Conservation (phyloP, 768 basidiomycete species). For the Lentinula raphanica region DNA sequence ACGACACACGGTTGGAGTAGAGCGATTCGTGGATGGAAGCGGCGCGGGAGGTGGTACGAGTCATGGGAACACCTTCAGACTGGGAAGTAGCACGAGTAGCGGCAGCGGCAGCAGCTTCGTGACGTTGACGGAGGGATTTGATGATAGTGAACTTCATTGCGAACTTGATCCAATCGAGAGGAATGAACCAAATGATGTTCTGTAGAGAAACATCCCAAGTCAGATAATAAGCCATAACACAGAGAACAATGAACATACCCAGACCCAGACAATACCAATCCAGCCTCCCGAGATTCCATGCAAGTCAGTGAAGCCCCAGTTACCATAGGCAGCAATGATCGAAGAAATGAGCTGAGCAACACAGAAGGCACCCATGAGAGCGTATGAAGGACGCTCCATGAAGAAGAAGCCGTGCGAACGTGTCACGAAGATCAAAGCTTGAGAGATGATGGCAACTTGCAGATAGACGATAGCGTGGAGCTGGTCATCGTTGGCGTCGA, state of each 20-base stretch:
- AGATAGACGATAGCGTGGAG: conserved; percentile 91
- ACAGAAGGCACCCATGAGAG: conserved; percentile 86
- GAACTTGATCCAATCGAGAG: conserved; percentile 94
- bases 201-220: conserved; percentile 25
- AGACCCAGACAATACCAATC: conserved; percentile 97
- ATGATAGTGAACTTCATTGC: conserved; percentile 93
- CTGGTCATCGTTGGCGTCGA: conserved; percentile 58
- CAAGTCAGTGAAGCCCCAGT: conserved; percentile 94
- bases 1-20: conserved; percentile 93
- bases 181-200: conserved; percentile 96
- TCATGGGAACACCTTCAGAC: conserved; percentile 63
- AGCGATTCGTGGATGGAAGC: conserved; percentile 87
- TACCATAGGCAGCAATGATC: conserved; percentile 88
- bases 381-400: conserved; percentile 89
- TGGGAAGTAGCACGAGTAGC: conserved; percentile 33
- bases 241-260: conserved; percentile 50
- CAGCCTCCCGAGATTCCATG: conserved; percentile 79
- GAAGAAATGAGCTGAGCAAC: conserved; percentile 91
- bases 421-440: conserved; percentile 95
- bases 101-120: conserved; percentile 31
- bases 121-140: conserved; percentile 72
- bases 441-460: conserved; percentile 98
- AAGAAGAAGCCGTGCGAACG: conserved; percentile 95
- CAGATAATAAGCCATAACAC: not conserved
- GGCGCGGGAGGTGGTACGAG: conserved; percentile 84